Conservation (phyloP, 2,329 filamentous ascomycete species). For the Dendrostoma leiphaemia region DNA sequence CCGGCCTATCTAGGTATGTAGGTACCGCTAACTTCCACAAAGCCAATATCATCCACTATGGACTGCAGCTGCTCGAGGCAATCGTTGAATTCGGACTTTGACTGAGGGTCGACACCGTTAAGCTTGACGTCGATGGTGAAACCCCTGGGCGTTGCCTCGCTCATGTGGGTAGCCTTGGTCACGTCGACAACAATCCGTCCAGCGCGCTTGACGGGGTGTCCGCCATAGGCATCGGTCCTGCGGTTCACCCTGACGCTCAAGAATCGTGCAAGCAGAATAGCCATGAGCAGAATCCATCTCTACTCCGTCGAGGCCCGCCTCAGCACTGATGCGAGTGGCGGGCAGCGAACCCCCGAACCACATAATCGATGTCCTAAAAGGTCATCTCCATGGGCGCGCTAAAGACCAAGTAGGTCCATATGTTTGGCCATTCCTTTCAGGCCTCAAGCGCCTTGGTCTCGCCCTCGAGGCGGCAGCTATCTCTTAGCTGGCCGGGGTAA, state of each 20-base stretch:
- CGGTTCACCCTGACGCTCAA: conserved; percentile 48
- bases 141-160: conserved; percentile 31
- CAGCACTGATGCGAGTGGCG: conserved; percentile 45
- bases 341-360: conserved; percentile 51
- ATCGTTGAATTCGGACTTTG: conserved; percentile 43
- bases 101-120: conserved; percentile 57
- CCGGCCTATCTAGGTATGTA: too few species aligned
- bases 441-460: conserved; percentile 27
- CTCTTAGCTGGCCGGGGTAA: conserved; percentile 34
- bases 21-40: conserved; percentile 67
- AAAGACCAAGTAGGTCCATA: conserved; percentile 38
- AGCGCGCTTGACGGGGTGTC: conserved; percentile 45
- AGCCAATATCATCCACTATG: conserved; percentile 55
- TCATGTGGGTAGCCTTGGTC: conserved; percentile 40
- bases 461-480: conserved; percentile 33
- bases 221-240: conserved; percentile 56
- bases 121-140: conserved; percentile 55
- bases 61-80: conserved; percentile 57
- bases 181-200: conserved; percentile 51
- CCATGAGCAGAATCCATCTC: conserved; percentile 53
- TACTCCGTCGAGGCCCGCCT: conserved; percentile 45
- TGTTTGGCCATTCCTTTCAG: conserved; percentile 40
- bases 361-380: conserved; percentile 48
- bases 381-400: conserved; percentile 58
- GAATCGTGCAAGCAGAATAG: conserved; percentile 57